Base-by-base conservation (phyloP, 345 rosid species). In the Pistacia atlantica region DNA sequence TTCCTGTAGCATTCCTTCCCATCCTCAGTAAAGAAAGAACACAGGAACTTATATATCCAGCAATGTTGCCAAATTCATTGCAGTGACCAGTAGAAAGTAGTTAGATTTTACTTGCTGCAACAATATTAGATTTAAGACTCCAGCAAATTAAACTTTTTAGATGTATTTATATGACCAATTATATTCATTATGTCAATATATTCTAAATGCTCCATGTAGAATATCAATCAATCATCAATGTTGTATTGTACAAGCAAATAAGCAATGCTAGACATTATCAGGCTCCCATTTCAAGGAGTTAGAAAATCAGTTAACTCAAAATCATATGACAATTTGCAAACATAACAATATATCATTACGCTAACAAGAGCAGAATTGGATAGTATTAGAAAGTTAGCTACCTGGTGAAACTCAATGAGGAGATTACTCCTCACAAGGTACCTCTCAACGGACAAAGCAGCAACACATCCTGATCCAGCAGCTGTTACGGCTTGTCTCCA, bases 401-500 rank as follows among this genome's bases (percentile, higher is more conserved):
- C 99, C 98, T 95, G 99, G 81, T 95, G 98, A 79, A 95, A 95
- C 84, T 95, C 98, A 33, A 95, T 78, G 55, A 95, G 98, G 73
- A 95, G 91, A 84, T 90, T 72, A 85, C 90, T 95, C 80, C 88
- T 80, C 64, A 86, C 94, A 79, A 93, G 99, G 86, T 89, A 95
- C 83, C 99, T 90, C 89, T 95, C 99, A 46, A 88, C 98, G 31
- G 99, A 95, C 78, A 95, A 86, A 75, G 99, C 97, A 86, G 98
- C 98, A 57, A 95, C 84, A 83, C 99, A 95, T 81, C 99, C 98
- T 45, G 99, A 90, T 75, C 99, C 97, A 81, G 97, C 95, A 73
- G 98, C 99, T 62, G 98, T 95, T 81, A 95, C 46, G 8, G 99
- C 99, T 87, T 95, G 98, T 84, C 99, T 90, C 99, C 99, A 95